Evolutionary conservation across 257 asterid genomes (phyloP), one percentile per base, ranked within the genome.

Genomic region (Nicotiana tomentosiformis): DNA sequence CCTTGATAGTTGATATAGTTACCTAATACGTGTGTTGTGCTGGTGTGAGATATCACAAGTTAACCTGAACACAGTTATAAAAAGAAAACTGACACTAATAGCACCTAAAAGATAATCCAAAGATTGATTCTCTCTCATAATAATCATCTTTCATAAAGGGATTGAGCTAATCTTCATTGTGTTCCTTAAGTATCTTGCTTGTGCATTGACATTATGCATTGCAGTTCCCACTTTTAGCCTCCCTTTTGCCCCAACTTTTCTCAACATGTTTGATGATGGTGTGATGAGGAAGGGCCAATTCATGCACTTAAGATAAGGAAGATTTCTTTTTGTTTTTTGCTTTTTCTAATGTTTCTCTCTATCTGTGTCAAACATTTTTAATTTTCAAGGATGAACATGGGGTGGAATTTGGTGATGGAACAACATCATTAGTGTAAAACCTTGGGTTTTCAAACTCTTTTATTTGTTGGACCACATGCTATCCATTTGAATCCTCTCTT

Each of bases 231-330:
- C 86, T 88, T 87, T 87, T 65, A 78, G 90, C 90, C 91, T 83
- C 91, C 82, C 88, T 85, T 87, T 84, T 91, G 94, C 88, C 92
- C 78, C 85, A 64, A 81, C 93, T 90, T 92, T 92, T 77, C n/a
- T 88, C 81, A 86, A 85, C 97, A 92, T 87, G 78, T 84, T 60
- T 72, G 53, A 81, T 89, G 89, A 84, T 83, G 85, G 85, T 76
- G 86, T 88, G 85, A 69, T 80, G 82, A 74, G 74, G 30, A 81
- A 78, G 87, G 81, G 64, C 84, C 85, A 35, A 67, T 91, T 86
- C 86, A 84, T 84, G 87, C 82, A 85, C 87, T 86, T 83, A 80
- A 77, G 66, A 82, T 84, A 79, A 68, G 2, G 84, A 78, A 62
- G 53, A 29, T 55, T n/a, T 20, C 14, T 6, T 32, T 64, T 84